Evolutionary conservation across 139 green algal species (phyloP), one percentile per base, ranked within the genome.

Genomic region (Mychonastes homosphaera): DNA sequence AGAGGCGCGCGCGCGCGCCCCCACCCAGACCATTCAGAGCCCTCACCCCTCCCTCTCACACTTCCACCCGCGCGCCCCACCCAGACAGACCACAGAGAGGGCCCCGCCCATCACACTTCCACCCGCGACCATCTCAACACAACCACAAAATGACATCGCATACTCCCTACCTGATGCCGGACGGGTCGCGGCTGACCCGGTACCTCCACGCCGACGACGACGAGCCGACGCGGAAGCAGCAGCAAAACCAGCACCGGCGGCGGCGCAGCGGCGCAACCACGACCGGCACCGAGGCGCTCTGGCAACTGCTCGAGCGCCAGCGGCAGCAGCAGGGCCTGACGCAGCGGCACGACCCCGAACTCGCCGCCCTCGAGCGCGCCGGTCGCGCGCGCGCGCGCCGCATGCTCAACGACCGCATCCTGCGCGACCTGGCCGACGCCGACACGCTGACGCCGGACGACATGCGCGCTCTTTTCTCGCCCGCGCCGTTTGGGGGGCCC

Each of bases 381-480:
- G 23, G 39, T 41, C 53, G 26, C 30, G 30, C 27, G 59, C 59
- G 18, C 16, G 18, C 40, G 28, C 26, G 55, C 28, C 26, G 55
- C 2, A 44, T 28, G 40, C 41, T 45, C n/a, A 69, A 69, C 23
- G 62, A 69, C 34, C 53, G 53, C 44, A 55, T 62, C 23, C 53
- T 69, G 3, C 38, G 62, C 15, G 62, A 70, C 9, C 36, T 70
- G 30, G 29, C 52, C 18, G 62, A 53, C 4, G 40, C n/a, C n/a
- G n/a, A n/a, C n/a, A n/a, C 51, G 10, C 32, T 70, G 62, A 59
- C 41, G 2, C 50, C 53, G 2, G 34, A 38, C 4, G 68, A 80
- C 50, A 80, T 80, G 72, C 32, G 60, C 19, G 33, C 41, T 4
- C 60, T 68, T 40, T 80, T 80, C 64, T 71, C 65, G 13, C 72